phyloP scores from a whole-genome alignment of 2,329 filamentous ascomycete genomes.

The Pseudocercospora cruenta region DNA sequence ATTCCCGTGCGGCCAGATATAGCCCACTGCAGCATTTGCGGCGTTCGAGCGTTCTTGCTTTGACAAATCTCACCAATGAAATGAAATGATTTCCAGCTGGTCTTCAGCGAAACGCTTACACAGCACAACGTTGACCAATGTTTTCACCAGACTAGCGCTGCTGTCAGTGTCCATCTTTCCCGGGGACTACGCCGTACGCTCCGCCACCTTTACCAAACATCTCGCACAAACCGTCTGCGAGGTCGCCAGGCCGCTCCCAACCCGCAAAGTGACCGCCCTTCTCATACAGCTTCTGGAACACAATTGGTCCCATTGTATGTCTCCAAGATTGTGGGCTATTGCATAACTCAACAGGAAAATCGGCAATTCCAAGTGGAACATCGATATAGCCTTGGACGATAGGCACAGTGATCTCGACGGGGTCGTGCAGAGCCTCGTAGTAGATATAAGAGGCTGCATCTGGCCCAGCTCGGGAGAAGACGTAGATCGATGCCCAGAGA shows the following conservation, averaged over 20 bases:
- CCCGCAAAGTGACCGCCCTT: constrained; percentile 64
- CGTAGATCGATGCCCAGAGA: constrained; percentile 74
- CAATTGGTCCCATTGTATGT: constrained; percentile 60
- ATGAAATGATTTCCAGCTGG: neutral
- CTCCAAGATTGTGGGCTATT: constrained; percentile 54
- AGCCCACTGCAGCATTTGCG: neutral
- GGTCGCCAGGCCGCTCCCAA: constrained; percentile 41
- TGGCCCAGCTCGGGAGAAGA: constrained; percentile 69
- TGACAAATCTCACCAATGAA: neutral
- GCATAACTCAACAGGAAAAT: constrained; percentile 62
- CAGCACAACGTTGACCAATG: no score
- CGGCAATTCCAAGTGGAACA: constrained; percentile 57
- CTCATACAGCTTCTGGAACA: constrained; percentile 56
- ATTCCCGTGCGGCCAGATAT: neutral
- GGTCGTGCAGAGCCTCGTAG: constrained; percentile 63
- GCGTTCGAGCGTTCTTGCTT: constrained; percentile 1
- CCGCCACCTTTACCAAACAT: constrained; percentile 26
- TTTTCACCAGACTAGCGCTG: neutral
- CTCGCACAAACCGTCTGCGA: constrained; percentile 22
- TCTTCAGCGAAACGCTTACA: neutral
- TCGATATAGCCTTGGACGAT: constrained; percentile 47
- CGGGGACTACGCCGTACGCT: constrained; percentile 20
- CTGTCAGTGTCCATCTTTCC: constrained; percentile 16
- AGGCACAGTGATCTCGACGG: constrained; percentile 33
- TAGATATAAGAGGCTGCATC: constrained; percentile 71